Evolutionary conservation across 2,329 filamentous ascomycete genomes (phyloP), one percentile per base, ranked within the genome.

Genomic region (Ophiobolus disseminans): DNA sequence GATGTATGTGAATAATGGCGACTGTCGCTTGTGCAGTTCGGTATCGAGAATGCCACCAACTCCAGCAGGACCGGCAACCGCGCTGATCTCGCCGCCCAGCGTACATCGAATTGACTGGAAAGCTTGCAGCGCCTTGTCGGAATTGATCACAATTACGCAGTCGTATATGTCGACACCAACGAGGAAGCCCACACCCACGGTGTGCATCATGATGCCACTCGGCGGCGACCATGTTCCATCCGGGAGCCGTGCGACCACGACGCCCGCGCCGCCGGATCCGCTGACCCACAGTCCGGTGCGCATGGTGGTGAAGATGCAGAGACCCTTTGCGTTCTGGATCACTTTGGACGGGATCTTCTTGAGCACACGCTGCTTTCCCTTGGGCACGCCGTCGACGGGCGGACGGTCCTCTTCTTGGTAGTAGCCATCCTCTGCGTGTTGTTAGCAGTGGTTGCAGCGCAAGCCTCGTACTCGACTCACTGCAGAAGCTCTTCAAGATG

Each of bases 251-350:
- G 87, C 92, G 50, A 97, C 85, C 30, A 97, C 80, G 30, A 97
- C 83, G 40, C 93, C 93, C 48, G 90, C 93, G 30, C 93, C 93
- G 21, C 92, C 92, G 13, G 91, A 92, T 36, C 93, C 93, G 36
- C 90, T 93, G 61, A 96, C 82, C 89, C 92, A 96, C 23, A 97
- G 78, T 10, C 93, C 93, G 11, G 90, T 93, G 13, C 93, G 87
- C 91, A 97, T 96, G 22, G 91, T 96, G 1, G 92, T 96, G 76
- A 97, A 97, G 60, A 97, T 90, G 45, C 91, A 92, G 48, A 97
- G 82, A 9, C 91, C 93, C 60, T 93, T 91, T 21, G 92, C 91
- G 75, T 94, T 90, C 67, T 89, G 85, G 61, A 97, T 90, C 48
- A 97, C 90, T 46, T 77, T 83, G 48, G 86, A 78, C 0, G 93